A percentile compares a stretch with the other conserved stretches of the same genome.
Conservation (phyloP, 768 basidiomycete genomes). For the Suillus americanus region DNA sequence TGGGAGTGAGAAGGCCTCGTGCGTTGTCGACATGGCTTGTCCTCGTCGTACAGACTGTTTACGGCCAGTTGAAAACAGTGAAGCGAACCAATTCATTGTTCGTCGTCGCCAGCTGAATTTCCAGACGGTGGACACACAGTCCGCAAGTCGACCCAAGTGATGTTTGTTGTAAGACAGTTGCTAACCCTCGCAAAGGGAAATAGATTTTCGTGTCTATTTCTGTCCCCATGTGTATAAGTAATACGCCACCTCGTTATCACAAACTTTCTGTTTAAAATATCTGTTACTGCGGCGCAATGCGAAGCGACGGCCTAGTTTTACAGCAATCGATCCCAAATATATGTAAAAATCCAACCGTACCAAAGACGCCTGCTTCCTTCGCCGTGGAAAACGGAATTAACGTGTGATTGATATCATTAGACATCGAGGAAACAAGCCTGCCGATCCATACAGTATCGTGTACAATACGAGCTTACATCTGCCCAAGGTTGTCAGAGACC, state of each 20-base stretch:
- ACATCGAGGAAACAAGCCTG: background rate
- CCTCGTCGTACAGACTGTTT: slow-evolving; percentile 51
- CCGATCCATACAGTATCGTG: background rate
- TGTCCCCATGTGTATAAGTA: background rate
- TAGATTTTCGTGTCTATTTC: slow-evolving; percentile 11
- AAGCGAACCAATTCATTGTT: slow-evolving; percentile 72
- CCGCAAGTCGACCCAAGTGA: background rate
- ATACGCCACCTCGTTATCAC: slow-evolving; percentile 5
- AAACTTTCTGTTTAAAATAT: background rate
- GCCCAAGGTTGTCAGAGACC: slow-evolving; percentile 50
- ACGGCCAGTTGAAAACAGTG: slow-evolving; percentile 57
- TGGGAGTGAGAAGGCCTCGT: slow-evolving; percentile 87
- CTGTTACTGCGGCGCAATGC: background rate
- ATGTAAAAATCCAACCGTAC: background rate
- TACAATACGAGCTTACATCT: slow-evolving; percentile 36
- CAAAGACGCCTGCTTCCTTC: background rate
- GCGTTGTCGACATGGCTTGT: slow-evolving; percentile 74
- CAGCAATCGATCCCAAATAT: background rate
- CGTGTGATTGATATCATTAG: background rate
- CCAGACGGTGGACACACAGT: slow-evolving; percentile 1
- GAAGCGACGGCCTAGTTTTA: background rate
- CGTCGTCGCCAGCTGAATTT: slow-evolving; percentile 11
- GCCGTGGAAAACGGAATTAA: background rate
- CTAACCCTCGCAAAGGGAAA: slow-evolving; percentile 3
- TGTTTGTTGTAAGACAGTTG: slow-evolving; percentile 2